Evolutionary conservation across 2,329 filamentous ascomycete species (phyloP), one percentile per base, ranked within the genome.

Genomic region (Proliferodiscus dingleyae): DNA sequence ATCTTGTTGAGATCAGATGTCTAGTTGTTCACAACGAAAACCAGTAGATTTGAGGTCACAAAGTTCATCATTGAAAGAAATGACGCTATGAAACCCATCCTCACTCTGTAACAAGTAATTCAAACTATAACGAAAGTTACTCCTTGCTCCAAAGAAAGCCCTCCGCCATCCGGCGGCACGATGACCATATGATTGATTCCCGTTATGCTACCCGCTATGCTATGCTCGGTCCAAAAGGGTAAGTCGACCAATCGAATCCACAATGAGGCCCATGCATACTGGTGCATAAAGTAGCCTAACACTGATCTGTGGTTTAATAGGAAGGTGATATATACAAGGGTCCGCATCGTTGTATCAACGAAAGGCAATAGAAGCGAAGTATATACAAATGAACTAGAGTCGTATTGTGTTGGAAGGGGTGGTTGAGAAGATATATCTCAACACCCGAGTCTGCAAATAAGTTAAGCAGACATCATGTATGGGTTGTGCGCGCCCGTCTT

Each of bases 381-480:
- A 56, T 57, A 43, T 55, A 56, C 52, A 54, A 52, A 50, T 37
- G 48, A 50, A 50, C 43, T 30, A 33, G 51, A 46, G 30, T 46
- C 30, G 32, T 11, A 26, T 41, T 26, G 26, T 39, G 9, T 10
- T 37, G 10, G 22, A 30, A 42, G 30, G 38, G 46, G 36, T 40
- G 48, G 45, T 40, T 50, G 42, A 50, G 42, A 47, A 49, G 24
- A 11, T 26, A 26, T 37, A 43, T 46, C 47, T 43, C 45, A 48
- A 50, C 47, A 48, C 30, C 48, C 50, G 53, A 49, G 50, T 48
- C 50, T 51, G 36, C 48, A 40, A 56, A 55, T 45, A 53, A 46
- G 43, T 52, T 69, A 89, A 60, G 88, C 71, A 50, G 86, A 89
- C 60, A 90, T 73, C 62, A 90, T 85, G 65, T 88, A 87, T 60